Conservation (phyloP, 495 filamentous ascomycete genomes). For the Bryoglossum gracile region DNA sequence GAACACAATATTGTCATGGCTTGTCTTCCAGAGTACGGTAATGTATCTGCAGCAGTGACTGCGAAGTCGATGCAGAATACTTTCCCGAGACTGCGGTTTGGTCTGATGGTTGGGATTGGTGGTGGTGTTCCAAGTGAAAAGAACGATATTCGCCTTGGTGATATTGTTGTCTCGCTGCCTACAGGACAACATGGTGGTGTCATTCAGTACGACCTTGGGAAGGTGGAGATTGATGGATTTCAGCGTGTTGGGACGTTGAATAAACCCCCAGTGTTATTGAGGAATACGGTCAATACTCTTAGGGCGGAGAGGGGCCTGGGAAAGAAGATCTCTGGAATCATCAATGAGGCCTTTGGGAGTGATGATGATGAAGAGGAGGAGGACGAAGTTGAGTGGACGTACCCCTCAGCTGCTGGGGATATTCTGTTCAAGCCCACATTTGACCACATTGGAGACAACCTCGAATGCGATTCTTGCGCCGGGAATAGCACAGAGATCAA, state of each 20-base stretch:
- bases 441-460: too few relatives aligned
- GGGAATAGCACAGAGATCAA: neutral
- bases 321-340: conserved; percentile 28
- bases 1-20: conserved; percentile 38
- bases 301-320: conserved; percentile 32
- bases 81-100: conserved; percentile 33
- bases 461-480: neutral
- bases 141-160: conserved; percentile 37
- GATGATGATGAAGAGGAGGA: conserved; percentile 5
- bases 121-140: conserved; percentile 34
- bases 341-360: neutral
- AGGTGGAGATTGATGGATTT: conserved; percentile 26
- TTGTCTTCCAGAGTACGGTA: conserved; percentile 35
- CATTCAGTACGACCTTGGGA: conserved; percentile 37
- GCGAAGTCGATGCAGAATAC: conserved; percentile 30
- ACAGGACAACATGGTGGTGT: conserved; percentile 24
- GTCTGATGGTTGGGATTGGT: conserved; percentile 41
- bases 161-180: conserved; percentile 36
- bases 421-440: neutral
- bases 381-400: conserved; percentile 6
- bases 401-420: neutral
- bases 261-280: conserved; percentile 22
- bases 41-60: conserved; percentile 25
- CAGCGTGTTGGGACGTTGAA: conserved; percentile 29
- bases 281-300: conserved; percentile 5